Conservation (phyloP, 2,329 filamentous ascomycete genomes). For the Coniochaeta sp. region DNA sequence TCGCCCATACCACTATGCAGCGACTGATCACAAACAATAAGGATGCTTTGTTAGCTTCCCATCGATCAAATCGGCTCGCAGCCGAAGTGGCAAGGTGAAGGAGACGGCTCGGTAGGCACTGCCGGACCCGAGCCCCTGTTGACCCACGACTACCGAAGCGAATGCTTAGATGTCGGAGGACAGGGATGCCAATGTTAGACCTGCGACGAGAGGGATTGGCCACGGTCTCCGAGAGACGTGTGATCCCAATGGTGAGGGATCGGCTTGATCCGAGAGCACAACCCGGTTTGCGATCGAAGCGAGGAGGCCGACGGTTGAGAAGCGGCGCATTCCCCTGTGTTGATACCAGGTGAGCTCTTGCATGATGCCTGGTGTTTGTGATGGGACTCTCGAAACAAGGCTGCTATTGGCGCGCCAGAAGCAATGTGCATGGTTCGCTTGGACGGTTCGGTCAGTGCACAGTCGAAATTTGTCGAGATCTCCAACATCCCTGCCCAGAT, state of each 20-base stretch:
- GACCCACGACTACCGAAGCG: background rate
- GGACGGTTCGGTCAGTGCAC: background rate
- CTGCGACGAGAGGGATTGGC: background rate
- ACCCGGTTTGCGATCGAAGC: too few species aligned
- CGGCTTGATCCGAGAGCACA: background rate
- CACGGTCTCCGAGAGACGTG: background rate
- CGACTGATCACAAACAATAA: background rate
- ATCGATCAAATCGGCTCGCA: background rate
- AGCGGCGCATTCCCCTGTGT: too few species aligned
- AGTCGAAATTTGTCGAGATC: background rate
- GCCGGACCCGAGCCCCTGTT: background rate
- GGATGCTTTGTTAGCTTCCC: background rate
- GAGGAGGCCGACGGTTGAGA: too few species aligned
- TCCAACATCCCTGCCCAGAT: background rate
- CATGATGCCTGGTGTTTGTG: background rate
- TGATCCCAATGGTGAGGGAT: background rate
- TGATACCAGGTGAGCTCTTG: too few species aligned
- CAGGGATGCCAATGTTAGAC: background rate
- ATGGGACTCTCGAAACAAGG: background rate
- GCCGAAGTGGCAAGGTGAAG: background rate
- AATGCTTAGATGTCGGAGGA: background rate
- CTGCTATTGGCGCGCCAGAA: background rate
- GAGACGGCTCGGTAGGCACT: background rate
- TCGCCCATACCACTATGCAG: background rate
- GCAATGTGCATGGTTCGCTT: background rate